phyloP scores from a whole-genome alignment of 768 basidiomycete genomes.

The Calocybe cyanea region DNA sequence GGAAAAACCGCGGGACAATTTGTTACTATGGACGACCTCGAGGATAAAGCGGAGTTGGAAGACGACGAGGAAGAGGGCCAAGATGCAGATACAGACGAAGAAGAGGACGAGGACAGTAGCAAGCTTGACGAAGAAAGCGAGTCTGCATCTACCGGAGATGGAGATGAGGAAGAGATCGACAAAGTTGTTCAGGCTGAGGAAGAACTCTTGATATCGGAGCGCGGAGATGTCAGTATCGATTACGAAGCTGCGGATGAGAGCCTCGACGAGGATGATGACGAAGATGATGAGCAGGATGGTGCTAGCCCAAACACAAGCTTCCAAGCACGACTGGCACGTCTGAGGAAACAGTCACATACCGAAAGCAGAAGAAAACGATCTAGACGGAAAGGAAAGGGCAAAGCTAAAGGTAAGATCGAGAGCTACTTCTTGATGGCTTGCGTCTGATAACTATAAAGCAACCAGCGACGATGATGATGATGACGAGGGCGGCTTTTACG shows the following conservation, averaged over 20 bases:
- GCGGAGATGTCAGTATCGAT: conserved; percentile 15
- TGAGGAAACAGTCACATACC: conserved; percentile 26
- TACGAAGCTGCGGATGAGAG: conserved; percentile 28
- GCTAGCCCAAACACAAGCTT: conserved; percentile 42
- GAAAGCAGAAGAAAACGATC: too few species aligned
- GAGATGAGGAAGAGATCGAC: conserved; percentile 33
- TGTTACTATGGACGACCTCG: conserved; percentile 66
- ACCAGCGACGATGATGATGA: conserved; percentile 29
- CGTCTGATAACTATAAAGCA: conserved; percentile 23
- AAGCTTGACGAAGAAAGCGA: conserved; percentile 27
- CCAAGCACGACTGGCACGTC: conserved; percentile 38
- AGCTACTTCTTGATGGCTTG: conserved; percentile 20
- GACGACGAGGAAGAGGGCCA: conserved; percentile 34
- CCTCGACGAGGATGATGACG: conserved; percentile 33
- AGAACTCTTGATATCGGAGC: conserved; percentile 36
- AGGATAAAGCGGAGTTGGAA: conserved; percentile 56
- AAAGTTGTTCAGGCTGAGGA: conserved; percentile 43
- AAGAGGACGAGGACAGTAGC: conserved; percentile 41
- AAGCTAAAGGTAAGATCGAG: neutral
- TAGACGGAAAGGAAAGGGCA: conserved; percentile 20
- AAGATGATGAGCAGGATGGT: conserved; percentile 24
- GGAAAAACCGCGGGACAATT: conserved; percentile 21
- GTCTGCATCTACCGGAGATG: conserved; percentile 7
- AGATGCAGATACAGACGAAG: conserved; percentile 34
- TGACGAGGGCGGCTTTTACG: conserved; percentile 25